Conservation (phyloP, 2,329 filamentous ascomycete genomes). For the Trichophyton simii region DNA sequence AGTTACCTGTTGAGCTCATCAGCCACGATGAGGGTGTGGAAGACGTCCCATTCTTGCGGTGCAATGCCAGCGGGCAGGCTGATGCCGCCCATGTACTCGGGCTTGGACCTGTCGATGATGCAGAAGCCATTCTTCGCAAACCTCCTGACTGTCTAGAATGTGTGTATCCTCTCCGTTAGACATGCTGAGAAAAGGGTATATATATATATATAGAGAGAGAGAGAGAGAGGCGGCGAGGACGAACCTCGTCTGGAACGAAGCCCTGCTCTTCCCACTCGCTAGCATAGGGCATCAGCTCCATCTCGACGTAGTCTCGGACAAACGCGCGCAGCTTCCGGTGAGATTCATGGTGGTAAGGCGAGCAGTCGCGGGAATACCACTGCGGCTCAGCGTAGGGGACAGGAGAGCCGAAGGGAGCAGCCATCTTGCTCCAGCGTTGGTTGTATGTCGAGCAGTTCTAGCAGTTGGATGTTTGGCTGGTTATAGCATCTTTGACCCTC, state of each 20-base stretch:
- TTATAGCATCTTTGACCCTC: too few relatives aligned
- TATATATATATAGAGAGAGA: too few relatives aligned
- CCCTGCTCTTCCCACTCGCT: constrained; percentile 53
- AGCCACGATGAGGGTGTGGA: constrained; percentile 43
- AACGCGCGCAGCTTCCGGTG: constrained; percentile 47
- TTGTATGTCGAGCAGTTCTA: too few relatives aligned
- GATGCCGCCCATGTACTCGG: constrained; percentile 29
- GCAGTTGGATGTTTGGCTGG: too few relatives aligned
- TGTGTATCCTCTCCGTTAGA: not conserved
- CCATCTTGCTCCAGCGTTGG: not conserved
- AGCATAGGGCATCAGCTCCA: constrained; percentile 44
- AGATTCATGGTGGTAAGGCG: constrained; percentile 50
- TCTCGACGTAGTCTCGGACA: constrained; percentile 48
- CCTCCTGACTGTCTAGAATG: constrained; percentile 22
- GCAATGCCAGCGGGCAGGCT: constrained; percentile 36
- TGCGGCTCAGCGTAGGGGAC: constrained; percentile 11
- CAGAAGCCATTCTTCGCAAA: constrained; percentile 31
- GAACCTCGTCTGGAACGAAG: constrained; percentile 35
- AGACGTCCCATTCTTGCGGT: constrained; percentile 42
- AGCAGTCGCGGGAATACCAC: constrained; percentile 16
- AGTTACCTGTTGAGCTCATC: constrained; percentile 37
- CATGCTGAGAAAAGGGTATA: not conserved
- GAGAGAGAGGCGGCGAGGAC: not conserved
- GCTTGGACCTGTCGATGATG: constrained; percentile 27
- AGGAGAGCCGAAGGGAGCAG: constrained; percentile 3